Percentiles rank a stretch among this genome's conserved stretches.
Evolutionary conservation across 495 filamentous ascomycete species (phyloP).

Genomic region (Penicillium desertorum): DNA sequence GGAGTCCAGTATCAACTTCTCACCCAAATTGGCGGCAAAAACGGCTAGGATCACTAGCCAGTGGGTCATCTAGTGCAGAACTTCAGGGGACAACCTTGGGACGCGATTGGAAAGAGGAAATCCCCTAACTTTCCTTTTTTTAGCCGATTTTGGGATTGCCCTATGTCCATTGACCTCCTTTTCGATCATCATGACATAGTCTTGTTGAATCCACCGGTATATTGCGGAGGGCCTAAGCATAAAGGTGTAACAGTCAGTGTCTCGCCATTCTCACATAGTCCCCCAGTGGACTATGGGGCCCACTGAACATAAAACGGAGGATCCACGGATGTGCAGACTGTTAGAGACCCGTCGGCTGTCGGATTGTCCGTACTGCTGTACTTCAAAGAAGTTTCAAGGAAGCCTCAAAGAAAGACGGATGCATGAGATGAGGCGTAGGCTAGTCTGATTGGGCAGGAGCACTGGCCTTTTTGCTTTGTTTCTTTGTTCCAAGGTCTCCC

Average conservation of each 20-base stretch:
- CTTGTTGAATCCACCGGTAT: not conserved
- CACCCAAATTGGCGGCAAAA: slow-evolving; percentile 20
- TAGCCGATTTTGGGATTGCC: not conserved
- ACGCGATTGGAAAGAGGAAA: not conserved
- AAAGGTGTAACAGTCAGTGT: slow-evolving; percentile 5
- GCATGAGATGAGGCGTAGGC: not conserved
- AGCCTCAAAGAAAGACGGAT: not conserved
- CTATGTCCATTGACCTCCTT: not conserved
- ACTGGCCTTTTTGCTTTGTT: not conserved
- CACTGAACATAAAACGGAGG: slow-evolving; percentile 5
- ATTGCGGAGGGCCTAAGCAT: not conserved
- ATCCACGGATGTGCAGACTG: slow-evolving; percentile 7
- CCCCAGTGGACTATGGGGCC: not conserved
- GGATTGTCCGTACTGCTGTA: not conserved
- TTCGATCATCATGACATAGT: not conserved
- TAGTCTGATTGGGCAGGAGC: not conserved
- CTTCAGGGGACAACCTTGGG: slow-evolving; percentile 19
- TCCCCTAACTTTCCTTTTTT: not conserved
- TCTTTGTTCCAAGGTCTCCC: not conserved
- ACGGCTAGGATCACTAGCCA: slow-evolving; percentile 37
- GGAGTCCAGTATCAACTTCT: slow-evolving; percentile 9
- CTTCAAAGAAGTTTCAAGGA: slow-evolving; percentile 2
- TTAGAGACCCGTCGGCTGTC: not conserved
- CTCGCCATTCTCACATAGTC: not conserved
- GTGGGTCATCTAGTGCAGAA: slow-evolving; percentile 28